Conservation (phyloP, 805 yeast species). For the Grigorovia humatica region DNA sequence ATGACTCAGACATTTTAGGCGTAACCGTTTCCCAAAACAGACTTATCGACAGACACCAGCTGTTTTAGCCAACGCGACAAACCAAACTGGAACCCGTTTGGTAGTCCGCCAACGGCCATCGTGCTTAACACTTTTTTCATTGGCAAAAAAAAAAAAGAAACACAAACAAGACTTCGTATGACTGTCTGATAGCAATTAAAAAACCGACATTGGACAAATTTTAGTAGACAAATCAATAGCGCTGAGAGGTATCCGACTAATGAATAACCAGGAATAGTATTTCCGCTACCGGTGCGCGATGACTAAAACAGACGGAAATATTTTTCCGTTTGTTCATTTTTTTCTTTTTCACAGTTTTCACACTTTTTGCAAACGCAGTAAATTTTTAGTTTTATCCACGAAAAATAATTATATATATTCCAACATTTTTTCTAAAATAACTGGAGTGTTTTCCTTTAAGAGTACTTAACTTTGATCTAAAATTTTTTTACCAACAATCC, state of each 20-base stretch:
- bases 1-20: not conserved
- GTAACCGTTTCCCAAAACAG: too few relatives aligned
- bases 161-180: too few relatives aligned
- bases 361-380: not conserved
- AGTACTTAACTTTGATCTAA: too few relatives aligned
- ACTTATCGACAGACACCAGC: not conserved
- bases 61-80: too few relatives aligned
- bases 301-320: not conserved
- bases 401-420: too few relatives aligned
- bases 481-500: not conserved
- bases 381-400: too few relatives aligned
- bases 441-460: too few relatives aligned
- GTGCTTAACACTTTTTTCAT: too few relatives aligned
- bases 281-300: not conserved
- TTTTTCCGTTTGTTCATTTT: not conserved
- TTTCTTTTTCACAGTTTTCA: not conserved
- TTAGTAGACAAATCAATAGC: too few relatives aligned
- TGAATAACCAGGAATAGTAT: not conserved
- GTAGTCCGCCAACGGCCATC: not conserved
- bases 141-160: too few relatives aligned
- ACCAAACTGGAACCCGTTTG: not conserved
- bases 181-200: too few relatives aligned
- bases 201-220: not conserved
- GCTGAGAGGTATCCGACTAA: too few relatives aligned
- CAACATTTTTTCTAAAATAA: not conserved